phyloP scores from a whole-genome alignment of 768 basidiomycete genomes.

The Amanita jacksonii region DNA sequence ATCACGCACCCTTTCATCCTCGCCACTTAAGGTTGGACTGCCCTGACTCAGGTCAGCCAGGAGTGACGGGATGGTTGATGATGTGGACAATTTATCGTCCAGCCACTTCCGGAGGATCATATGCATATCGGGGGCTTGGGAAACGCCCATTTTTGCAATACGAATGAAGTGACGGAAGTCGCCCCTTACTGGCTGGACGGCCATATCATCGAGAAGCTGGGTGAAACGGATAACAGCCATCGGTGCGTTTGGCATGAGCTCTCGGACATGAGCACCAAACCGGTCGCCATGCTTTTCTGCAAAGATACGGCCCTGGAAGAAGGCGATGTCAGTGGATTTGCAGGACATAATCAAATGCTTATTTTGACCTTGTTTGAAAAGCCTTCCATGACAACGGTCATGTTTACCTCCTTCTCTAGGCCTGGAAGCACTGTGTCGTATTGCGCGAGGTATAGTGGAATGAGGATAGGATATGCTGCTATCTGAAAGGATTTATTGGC shows the following conservation, averaged over 20 bases:
- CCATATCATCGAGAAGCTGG: conserved; percentile 4
- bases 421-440: conserved; percentile 26
- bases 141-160: not conserved
- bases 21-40: not conserved
- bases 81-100: not conserved
- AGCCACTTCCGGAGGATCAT: not conserved
- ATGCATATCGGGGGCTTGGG: not conserved
- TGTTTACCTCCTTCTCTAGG: conserved; percentile 1
- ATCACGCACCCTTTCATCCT: conserved; percentile 6
- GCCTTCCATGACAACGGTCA: conserved; percentile 25
- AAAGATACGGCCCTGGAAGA: conserved; percentile 16
- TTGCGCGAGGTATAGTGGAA: conserved; percentile 54
- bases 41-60: conserved; percentile 6
- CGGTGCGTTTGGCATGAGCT: conserved; percentile 7
- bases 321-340: not conserved
- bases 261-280: conserved; percentile 6
- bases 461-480: conserved; percentile 50
- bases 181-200: not conserved
- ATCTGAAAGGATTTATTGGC: conserved; percentile 24
- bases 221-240: conserved; percentile 2
- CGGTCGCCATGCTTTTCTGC: conserved; percentile 9
- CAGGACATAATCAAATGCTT: not conserved
- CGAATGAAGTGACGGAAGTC: not conserved
- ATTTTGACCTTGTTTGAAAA: conserved; percentile 19
- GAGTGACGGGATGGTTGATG: not conserved